A percentile compares a stretch with the other conserved stretches of the same genome.
Conservation (phyloP, 306 rosid genomes). For the Biancaea sappan region DNA sequence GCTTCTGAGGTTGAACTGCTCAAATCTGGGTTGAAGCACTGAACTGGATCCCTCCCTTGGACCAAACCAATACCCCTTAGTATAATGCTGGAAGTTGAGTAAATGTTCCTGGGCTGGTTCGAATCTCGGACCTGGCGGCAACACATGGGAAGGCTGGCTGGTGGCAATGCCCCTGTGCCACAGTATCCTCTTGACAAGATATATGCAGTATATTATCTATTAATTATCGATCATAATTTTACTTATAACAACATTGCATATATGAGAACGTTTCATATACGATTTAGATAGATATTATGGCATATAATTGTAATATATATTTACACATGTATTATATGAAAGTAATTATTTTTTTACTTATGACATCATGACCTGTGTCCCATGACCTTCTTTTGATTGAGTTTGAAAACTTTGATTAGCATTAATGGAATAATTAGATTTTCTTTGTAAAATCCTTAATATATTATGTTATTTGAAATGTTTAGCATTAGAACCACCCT, state of each 20-base stretch:
- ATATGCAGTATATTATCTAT: no score
- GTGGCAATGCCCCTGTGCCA: background rate
- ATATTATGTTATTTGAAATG: background rate
- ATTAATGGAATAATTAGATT: conserved; percentile 6
- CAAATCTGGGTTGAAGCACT: background rate
- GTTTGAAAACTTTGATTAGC: background rate
- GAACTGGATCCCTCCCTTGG: background rate
- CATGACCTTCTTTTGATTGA: background rate
- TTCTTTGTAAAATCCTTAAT: conserved; percentile 11
- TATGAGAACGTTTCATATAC: background rate
- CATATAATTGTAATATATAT: background rate
- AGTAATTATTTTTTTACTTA: background rate
- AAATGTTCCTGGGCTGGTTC: background rate
- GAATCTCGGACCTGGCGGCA: background rate
- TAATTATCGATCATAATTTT: no score
- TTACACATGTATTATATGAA: background rate
- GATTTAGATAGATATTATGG: background rate
- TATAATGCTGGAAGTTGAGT: background rate
- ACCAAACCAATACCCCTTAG: background rate
- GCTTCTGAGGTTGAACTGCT: background rate
- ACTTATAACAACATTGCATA: background rate
- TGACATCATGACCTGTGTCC: background rate
- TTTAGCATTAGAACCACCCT: background rate
- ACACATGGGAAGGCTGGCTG: background rate
- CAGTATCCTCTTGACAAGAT: no score